phyloP scores from a whole-genome alignment of 768 basidiomycete species.

The Serpula lacrymans region DNA sequence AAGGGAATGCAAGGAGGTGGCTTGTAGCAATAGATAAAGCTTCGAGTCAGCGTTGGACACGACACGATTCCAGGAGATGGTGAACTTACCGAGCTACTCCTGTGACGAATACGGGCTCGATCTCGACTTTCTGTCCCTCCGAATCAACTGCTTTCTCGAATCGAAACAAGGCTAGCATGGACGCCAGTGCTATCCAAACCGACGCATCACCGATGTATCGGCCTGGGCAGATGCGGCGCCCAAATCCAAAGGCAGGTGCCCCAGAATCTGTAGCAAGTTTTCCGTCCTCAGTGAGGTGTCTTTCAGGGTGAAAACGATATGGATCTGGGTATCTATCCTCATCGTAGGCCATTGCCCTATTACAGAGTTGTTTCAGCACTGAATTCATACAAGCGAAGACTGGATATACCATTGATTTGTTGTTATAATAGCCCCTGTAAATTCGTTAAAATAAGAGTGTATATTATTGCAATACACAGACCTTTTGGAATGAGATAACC shows the following conservation, averaged over 20 bases:
- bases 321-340: constrained; percentile 31
- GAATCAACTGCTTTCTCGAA: constrained; percentile 27
- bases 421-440: constrained; percentile 24
- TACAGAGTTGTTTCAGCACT: background rate
- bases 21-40: constrained; percentile 6
- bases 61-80: background rate
- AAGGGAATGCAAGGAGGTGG: constrained; percentile 22
- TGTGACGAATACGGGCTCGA: constrained; percentile 18
- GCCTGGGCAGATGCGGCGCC: constrained; percentile 40
- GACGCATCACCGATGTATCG: constrained; percentile 39
- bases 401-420: constrained; percentile 26
- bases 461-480: constrained; percentile 5
- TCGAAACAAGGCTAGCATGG: constrained; percentile 31
- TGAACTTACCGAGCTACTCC: constrained; percentile 25
- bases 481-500: constrained; percentile 57
- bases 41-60: background rate
- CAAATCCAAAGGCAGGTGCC: constrained; percentile 32
- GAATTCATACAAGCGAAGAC: background rate
- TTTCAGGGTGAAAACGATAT: constrained; percentile 33
- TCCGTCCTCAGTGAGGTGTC: constrained; percentile 24
- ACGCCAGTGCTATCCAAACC: constrained; percentile 32
- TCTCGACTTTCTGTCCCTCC: constrained; percentile 18
- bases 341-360: constrained; percentile 31
- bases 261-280: constrained; percentile 26
- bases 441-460: background rate